These are phyloP conservation scores for Ophiostoma sp. DNA, from an alignment of 2,329 filamentous ascomycete species.

Conservation along the genomic window DNA sequence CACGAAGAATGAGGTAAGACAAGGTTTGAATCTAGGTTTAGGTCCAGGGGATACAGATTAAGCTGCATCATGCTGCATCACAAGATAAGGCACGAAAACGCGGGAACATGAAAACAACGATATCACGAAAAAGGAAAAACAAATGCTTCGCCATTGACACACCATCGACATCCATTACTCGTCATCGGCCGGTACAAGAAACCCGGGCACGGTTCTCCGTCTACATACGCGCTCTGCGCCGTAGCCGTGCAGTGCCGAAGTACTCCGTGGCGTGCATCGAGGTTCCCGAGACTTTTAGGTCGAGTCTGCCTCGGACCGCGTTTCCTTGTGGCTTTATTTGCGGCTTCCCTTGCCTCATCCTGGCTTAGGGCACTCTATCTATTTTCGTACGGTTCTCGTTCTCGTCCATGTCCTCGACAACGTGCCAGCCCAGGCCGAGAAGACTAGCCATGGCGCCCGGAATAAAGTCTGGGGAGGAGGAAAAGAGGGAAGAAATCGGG, in stretches of 20 bases:
- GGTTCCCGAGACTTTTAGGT: conserved; percentile 10
- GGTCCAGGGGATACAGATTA: background rate
- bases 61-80: conserved; percentile 8
- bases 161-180: background rate
- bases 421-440: conserved; percentile 9
- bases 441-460: background rate
- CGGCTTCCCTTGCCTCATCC: background rate
- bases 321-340: background rate
- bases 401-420: background rate
- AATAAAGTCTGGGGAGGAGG: background rate
- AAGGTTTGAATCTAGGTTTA: background rate
- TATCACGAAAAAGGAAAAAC: background rate
- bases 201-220: conserved; percentile 5
- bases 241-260: conserved; percentile 17
- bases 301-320: background rate
- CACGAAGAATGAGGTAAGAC: background rate
- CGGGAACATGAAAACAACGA: background rate
- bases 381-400: background rate
- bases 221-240: background rate
- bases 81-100: background rate
- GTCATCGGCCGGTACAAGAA: conserved; percentile 9
- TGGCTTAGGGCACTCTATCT: background rate
- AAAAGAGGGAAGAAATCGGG: conserved; percentile 9
- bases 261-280: background rate
- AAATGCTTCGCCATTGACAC: background rate